Base-by-base conservation (phyloP, 352 stramenopile species). In the Elongisporangium prolatum region DNA sequence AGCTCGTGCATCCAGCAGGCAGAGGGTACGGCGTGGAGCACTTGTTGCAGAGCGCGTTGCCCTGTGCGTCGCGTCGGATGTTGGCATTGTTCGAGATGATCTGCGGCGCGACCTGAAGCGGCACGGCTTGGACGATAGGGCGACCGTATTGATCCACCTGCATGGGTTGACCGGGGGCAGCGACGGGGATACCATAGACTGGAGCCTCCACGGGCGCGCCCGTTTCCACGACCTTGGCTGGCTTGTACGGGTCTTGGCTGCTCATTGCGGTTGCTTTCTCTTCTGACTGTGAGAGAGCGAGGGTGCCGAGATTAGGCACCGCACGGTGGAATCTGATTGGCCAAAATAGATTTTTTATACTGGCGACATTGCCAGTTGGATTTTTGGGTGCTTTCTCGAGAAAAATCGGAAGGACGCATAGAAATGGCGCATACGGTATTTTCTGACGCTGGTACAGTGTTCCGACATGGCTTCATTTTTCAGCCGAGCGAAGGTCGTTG, bases 1-100 rank as follows among this genome's bases (percentile, higher is more conserved):
- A 92, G 54, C 80, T 89, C 4, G 83, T 91, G 51, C 70, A 83
- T 17, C 83, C 80, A 0, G 70, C 67, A 10, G 83, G 83, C 11
- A 92, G 70, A 9, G 80, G 83, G 59, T 92, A 91, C 48, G 83
- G 80, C 17, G 78, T 60, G 14, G 68, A 71, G 67, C 83, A 92
- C 56, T 87, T 86, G 56, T 82, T 85, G 51, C 83, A 92, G 16
- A 91, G 67, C n/a, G 83, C 74, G 56, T 90, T 90, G 40, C 80
- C 79, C 51, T 85, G 72, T 2, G 71, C 74, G 57, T 92, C 79
- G 38, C 73, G 74, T 16, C 72, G 75, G 50, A 89, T 87, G 64
- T 87, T 85, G 49, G 70, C 65, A 62, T 89, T 89, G 67, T 89
- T 89, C 48, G 70, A 54, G 54, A 89, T 60, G 10, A 84, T 60